Evolutionary conservation across 805 yeast genomes (phyloP).

Genomic region (Ogataea methanolica): DNA sequence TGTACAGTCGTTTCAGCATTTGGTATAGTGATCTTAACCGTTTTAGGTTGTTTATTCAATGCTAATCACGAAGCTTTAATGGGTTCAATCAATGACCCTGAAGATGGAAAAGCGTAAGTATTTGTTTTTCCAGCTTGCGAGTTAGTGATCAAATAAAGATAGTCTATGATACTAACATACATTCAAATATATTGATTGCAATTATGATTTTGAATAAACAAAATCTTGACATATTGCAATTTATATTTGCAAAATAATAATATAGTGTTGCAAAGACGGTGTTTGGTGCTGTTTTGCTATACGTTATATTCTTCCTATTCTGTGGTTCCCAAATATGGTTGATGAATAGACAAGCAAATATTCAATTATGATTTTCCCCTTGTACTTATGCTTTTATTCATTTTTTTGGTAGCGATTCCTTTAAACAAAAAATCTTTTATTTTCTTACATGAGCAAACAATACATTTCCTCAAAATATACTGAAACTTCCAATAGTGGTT

Average conservation of each 20-base stretch:
- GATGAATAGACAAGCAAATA: conserved; percentile 60
- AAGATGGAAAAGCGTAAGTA: conserved; percentile 76
- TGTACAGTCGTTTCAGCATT: conserved; percentile 91
- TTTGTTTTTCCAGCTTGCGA: not conserved
- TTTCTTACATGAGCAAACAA: too few species aligned
- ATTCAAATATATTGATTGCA: too few species aligned
- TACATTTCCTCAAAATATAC: too few species aligned
- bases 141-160: too few species aligned
- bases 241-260: not conserved
- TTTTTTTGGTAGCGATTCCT: too few species aligned
- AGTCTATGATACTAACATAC: not conserved
- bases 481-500: too few species aligned
- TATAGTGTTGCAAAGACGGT: conserved; percentile 79
- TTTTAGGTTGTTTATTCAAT: conserved; percentile 78
- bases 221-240: too few species aligned
- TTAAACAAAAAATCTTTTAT: too few species aligned
- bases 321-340: conserved; percentile 82
- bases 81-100: conserved; percentile 89
- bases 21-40: conserved; percentile 82
- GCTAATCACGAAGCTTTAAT: conserved; percentile 84
- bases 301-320: conserved; percentile 72
- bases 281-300: conserved; percentile 83
- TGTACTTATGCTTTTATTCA: not conserved
- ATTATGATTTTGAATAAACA: too few species aligned
- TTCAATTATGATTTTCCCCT: conserved; percentile 37